Evolutionary conservation across 441 rosid species (phyloP).

Genomic region (Aleurites moluccanus): DNA sequence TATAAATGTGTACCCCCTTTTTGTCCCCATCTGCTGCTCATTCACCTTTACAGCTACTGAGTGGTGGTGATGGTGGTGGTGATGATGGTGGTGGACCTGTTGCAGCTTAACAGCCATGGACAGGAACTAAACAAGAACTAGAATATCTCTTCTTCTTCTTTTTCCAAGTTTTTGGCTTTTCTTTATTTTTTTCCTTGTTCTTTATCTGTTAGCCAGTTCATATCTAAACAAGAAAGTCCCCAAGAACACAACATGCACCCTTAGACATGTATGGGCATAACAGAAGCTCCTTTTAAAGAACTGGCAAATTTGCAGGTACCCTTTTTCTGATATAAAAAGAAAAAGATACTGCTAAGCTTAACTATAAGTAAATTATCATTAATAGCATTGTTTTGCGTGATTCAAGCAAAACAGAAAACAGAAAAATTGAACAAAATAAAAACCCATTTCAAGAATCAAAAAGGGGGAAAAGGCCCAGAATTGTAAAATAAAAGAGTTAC

Average conservation of each 20-base stretch:
- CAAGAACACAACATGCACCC: conserved; percentile 30
- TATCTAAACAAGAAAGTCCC: conserved; percentile 42
- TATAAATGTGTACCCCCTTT: conserved; percentile 67
- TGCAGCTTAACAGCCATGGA: conserved; percentile 61
- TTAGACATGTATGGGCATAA: conserved; percentile 10
- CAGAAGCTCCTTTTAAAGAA: conserved; percentile 16
- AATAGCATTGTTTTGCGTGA: conserved; percentile 50
- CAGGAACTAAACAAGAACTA: conserved; percentile 29
- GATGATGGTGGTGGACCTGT: conserved; percentile 51
- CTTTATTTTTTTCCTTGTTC: conserved; percentile 28
- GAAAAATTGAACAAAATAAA: conserved; percentile 25
- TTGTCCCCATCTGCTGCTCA: conserved; percentile 59
- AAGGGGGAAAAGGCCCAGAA: conserved; percentile 17
- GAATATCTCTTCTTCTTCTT: conserved; percentile 28
- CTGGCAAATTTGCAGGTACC: conserved; percentile 22
- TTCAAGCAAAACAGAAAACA: conserved; percentile 25
- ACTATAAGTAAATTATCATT: conserved; percentile 31
- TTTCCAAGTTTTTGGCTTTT: conserved; percentile 25
- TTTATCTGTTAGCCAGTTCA: conserved; percentile 43
- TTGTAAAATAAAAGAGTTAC: conserved; percentile 16
- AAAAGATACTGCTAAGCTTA: conserved; percentile 26
- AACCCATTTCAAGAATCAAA: conserved; percentile 18
- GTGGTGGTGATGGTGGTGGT: conserved; percentile 45
- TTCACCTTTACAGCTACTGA: conserved; percentile 60
- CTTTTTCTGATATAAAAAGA: conserved; percentile 23